Percentiles rank a stretch among this genome's conserved stretches.
Evolutionary conservation across 2,329 filamentous ascomycete genomes (phyloP).

Genomic region (Colletotrichum tropicicola): DNA sequence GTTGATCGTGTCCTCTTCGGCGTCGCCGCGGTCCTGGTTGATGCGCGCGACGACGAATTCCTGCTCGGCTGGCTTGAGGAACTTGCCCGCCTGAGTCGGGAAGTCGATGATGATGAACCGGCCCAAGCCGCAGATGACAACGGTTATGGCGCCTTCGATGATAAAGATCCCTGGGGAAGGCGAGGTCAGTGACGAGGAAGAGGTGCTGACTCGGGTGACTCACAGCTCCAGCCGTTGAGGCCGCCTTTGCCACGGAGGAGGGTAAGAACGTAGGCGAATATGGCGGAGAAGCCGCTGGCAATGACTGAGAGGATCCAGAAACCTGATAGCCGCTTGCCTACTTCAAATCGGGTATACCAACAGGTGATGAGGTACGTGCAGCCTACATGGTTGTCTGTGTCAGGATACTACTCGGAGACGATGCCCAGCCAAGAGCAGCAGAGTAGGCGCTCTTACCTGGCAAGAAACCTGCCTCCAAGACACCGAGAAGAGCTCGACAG

Average conservation of each 20-base stretch:
- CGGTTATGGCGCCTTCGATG: conserved; percentile 35
- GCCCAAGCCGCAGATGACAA: conserved; percentile 36
- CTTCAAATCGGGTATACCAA: conserved; percentile 47
- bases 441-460: conserved; percentile 29
- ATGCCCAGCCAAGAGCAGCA: not conserved
- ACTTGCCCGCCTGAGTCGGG: conserved; percentile 32
- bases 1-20: conserved; percentile 37
- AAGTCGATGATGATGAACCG: conserved; percentile 35
- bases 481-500: conserved; percentile 35
- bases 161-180: conserved; percentile 27
- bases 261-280: conserved; percentile 22
- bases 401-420: not conserved
- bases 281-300: conserved; percentile 30
- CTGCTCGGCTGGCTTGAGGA: conserved; percentile 33
- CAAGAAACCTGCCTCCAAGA: conserved; percentile 35
- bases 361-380: conserved; percentile 45
- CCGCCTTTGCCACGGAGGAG: conserved; percentile 4
- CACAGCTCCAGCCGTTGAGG: conserved; percentile 30
- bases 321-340: conserved; percentile 36
- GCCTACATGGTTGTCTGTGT: conserved; percentile 24
- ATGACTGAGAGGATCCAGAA: conserved; percentile 28
- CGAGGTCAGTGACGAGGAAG: not conserved
- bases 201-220: conserved; percentile 1
- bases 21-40: conserved; percentile 34
- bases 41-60: conserved; percentile 43